Base-by-base conservation (phyloP, 1,139 yeast genomes). In the Yamadazyma atlantica region DNA sequence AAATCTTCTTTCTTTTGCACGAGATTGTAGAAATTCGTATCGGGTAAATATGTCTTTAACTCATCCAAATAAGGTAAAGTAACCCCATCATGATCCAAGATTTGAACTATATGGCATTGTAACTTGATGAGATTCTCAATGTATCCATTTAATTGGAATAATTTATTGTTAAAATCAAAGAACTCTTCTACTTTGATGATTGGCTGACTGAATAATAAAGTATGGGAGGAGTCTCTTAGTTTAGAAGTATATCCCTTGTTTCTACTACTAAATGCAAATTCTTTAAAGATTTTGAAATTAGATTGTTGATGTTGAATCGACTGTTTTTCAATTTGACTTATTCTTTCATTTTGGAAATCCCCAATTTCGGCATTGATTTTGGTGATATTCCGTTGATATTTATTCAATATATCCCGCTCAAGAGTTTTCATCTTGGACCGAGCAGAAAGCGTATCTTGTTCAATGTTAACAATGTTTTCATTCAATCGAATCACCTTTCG, bases 111-210 rank as follows among this genome's bases (percentile, higher is more conserved):
- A 10, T 58, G 60, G 4, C 44, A 34, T 43, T 69, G 75, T n/a
- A 69, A 46, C 11, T 43, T 47, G 14, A 72, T 68, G 30, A 69
- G 41, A 42, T 66, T 62, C 45, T 71, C 77, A 22, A 72, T 51
- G 40, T 66, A 70, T 34, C 62, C 67, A 43, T 71, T 72, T 23
- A 71, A 53, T 4, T 51, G 54, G 6, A 57, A 48, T 11, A 71
- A 43, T 34, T 49, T 57, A 33, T 44, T 47, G 39, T 58, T 64
- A 37, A 58, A 55, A 4, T 50, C 51, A 22, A 65, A 52, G 41
- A 70, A 64, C 17, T 59, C 52, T 3, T 54, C 48, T 4, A 69
- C 43, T 17, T 49, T 52, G 11, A 69, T 48, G 1, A 69, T 51
- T 0, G 67, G 66, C 36, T 61, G 67, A 35, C 39, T 53, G 43